Evolutionary conservation across 2,329 filamentous ascomycete species (phyloP).

Genomic region (Calycina herbarum): DNA sequence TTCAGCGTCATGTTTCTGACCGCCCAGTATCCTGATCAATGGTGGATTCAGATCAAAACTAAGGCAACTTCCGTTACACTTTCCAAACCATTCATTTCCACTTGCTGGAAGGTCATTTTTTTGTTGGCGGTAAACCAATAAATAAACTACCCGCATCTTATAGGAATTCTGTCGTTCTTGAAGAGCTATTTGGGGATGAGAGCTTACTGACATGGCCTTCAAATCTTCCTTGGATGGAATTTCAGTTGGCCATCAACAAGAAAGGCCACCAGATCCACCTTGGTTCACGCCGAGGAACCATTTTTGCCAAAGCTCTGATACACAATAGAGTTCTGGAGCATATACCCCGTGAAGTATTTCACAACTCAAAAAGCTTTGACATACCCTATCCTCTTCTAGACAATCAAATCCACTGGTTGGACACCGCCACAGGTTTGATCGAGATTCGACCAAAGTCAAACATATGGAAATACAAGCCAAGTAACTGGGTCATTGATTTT

Average conservation of each 20-base stretch:
- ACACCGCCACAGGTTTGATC: conserved; percentile 46
- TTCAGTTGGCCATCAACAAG: conserved; percentile 41
- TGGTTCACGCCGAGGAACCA: conserved; percentile 43
- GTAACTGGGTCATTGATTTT: conserved; percentile 45
- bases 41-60: conserved; percentile 40
- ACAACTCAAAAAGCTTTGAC: conserved; percentile 40
- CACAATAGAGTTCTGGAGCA: conserved; percentile 36
- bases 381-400: conserved; percentile 52
- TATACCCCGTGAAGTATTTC: conserved; percentile 39
- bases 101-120: conserved; percentile 47
- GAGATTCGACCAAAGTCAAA: conserved; percentile 51
- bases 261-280: conserved; percentile 53
- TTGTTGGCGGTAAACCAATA: conserved; percentile 49
- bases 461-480: conserved; percentile 42
- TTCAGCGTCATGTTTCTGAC: background rate
- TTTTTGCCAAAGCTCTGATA: conserved; percentile 45
- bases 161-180: no score
- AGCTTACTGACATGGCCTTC: conserved; percentile 55
- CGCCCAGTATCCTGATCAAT: conserved; percentile 24
- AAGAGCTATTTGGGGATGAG: conserved; percentile 53
- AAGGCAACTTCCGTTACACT: conserved; percentile 29
- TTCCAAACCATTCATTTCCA: conserved; percentile 45
- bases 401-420: conserved; percentile 58
- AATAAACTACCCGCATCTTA: conserved; percentile 49
- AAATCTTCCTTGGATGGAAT: conserved; percentile 51